A percentile compares a stretch with the other conserved stretches of the same genome.
Conservation (phyloP, 441 rosid genomes). For the Daphne laureola region DNA sequence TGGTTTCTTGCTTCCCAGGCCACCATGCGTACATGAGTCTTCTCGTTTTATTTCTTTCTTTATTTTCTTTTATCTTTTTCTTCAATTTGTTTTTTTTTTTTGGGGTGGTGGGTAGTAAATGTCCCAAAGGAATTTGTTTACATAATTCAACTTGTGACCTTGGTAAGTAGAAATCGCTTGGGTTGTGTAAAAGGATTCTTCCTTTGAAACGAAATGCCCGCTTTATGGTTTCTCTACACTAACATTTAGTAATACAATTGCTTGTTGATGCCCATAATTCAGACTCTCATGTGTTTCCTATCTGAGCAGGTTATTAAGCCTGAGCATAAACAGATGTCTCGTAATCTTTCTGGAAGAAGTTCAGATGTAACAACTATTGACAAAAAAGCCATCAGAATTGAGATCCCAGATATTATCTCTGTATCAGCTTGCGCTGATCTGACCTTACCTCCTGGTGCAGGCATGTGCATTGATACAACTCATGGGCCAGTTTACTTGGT, state of each 20-base stretch:
- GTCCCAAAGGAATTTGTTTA: too few species aligned
- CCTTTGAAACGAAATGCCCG: too few species aligned
- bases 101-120: too few species aligned
- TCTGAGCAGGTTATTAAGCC: constrained; percentile 37
- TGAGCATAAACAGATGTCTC: constrained; percentile 49
- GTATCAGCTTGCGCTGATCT: constrained; percentile 87
- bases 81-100: too few species aligned
- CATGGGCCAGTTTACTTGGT: constrained; percentile 80
- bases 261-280: too few species aligned
- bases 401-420: constrained; percentile 69
- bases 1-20: constrained; percentile 5
- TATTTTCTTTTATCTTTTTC: constrained; percentile 3
- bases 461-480: constrained; percentile 78
- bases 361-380: constrained; percentile 37
- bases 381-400: constrained; percentile 55
- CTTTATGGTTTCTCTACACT: too few species aligned
- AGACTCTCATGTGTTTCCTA: background rate
- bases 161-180: too few species aligned
- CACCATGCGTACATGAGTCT: background rate
- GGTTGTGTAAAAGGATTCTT: too few species aligned
- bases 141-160: too few species aligned
- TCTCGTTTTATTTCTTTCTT: background rate
- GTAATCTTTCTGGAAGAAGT: constrained; percentile 54
- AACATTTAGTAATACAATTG: too few species aligned
- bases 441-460: constrained; percentile 95